Percentiles rank a stretch among this genome's conserved stretches.
Conservation (phyloP, 202 grass and related monocot genomes). For the Musa balbisiana region DNA sequence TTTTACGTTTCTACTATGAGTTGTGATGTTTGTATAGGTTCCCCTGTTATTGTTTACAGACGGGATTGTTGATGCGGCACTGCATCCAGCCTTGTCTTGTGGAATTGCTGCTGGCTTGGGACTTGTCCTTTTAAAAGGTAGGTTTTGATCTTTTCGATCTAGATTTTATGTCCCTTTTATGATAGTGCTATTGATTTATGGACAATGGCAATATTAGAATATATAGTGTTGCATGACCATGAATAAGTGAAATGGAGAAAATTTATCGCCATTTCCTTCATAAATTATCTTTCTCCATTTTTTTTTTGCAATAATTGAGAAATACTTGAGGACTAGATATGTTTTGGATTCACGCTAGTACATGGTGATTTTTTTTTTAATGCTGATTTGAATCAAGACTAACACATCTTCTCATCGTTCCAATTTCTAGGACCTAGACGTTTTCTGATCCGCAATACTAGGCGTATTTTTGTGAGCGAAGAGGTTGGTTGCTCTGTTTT, state of each 20-base stretch:
- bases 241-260: neutral
- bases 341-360: neutral
- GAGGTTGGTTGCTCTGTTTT: conserved; percentile 18
- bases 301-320: neutral
- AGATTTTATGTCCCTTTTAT: conserved; percentile 9
- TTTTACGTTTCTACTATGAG: neutral
- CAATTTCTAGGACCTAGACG: conserved; percentile 36
- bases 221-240: neutral
- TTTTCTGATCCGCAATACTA: conserved; percentile 35
- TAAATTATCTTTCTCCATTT: neutral
- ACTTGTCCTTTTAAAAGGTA: conserved; percentile 35
- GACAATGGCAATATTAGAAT: neutral
- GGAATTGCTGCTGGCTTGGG: conserved; percentile 30
- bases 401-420: neutral
- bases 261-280: neutral
- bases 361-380: neutral
- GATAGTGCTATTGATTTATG: neutral
- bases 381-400: neutral
- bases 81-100: conserved; percentile 31
- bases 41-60: conserved; percentile 26
- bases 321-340: neutral
- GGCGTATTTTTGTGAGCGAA: conserved; percentile 39
- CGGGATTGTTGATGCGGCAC: conserved; percentile 25
- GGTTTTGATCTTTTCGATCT: neutral
- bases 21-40: neutral